Percentiles rank a stretch among this genome's conserved stretches.
These are phyloP conservation scores for Nicotiana otophora DNA, from an alignment of 257 asterid genomes.

Conservation along the genomic window DNA sequence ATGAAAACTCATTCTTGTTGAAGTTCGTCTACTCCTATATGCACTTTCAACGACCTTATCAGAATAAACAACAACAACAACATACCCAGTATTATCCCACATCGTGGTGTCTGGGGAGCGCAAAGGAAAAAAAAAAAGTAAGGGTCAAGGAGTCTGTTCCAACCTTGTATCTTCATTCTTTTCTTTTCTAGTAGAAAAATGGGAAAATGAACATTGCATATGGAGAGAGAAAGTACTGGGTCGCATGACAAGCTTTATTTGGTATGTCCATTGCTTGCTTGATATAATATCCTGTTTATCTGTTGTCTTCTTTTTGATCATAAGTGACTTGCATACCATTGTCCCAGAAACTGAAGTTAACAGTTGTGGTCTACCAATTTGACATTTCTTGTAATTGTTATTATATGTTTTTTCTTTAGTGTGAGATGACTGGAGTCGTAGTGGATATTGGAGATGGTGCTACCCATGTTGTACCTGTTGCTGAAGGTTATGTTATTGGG, in stretches of 20 bases:
- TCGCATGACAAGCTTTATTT: constrained; percentile 1
- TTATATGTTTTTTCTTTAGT: constrained; percentile 40
- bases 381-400: constrained; percentile 13
- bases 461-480: constrained; percentile 96
- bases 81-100: too few relatives aligned
- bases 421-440: constrained; percentile 99
- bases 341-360: constrained; percentile 6
- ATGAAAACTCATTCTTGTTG: not conserved
- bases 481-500: constrained; percentile 96
- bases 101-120: too few relatives aligned
- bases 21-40: not conserved
- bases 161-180: not conserved
- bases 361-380: not conserved
- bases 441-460: constrained; percentile 98
- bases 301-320: not conserved
- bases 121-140: too few relatives aligned
- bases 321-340: not conserved
- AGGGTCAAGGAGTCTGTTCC: not conserved
- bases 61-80: too few relatives aligned
- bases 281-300: not conserved
- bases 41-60: not conserved
- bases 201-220: not conserved
- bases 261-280: not conserved
- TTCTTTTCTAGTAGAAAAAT: not conserved
- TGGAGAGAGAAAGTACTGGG: not conserved